Percentiles rank a stretch among this genome's conserved stretches.
Conservation (phyloP, 371 early-diverging fungal species). For the Amoeboaphelidium protococcarum region DNA sequence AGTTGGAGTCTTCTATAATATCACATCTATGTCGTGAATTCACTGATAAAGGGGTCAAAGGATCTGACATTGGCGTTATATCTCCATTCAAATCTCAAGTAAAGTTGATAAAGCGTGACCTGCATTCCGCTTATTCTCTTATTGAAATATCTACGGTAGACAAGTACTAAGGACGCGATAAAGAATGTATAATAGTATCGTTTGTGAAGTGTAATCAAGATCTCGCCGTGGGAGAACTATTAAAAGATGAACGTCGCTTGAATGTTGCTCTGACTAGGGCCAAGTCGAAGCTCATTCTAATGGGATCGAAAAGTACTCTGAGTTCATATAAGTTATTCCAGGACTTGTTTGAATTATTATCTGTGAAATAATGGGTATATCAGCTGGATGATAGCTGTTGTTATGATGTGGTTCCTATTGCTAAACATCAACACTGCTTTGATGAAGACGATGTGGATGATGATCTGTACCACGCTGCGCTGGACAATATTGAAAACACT, state of each 20-base stretch:
- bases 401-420: too few species aligned
- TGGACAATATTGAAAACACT: too few species aligned
- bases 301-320: constrained; percentile 51
- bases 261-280: constrained; percentile 96
- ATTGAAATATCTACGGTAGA: constrained; percentile 62
- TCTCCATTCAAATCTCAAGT: constrained; percentile 69
- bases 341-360: not conserved
- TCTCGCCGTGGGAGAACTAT: constrained; percentile 50
- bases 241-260: constrained; percentile 73
- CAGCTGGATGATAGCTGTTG: too few species aligned
- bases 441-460: too few species aligned
- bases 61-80: constrained; percentile 40
- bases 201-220: constrained; percentile 55
- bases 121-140: constrained; percentile 7
- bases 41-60: constrained; percentile 28
- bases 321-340: not conserved
- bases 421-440: too few species aligned
- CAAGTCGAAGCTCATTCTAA: constrained; percentile 54
- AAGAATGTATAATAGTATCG: constrained; percentile 57
- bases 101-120: constrained; percentile 17
- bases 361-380: not conserved
- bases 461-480: too few species aligned
- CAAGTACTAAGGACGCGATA: constrained; percentile 79
- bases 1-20: constrained; percentile 35
- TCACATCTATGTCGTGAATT: constrained; percentile 19